phyloP scores from a whole-genome alignment of 371 early-diverging fungal species.

The Mortierella sp. region DNA sequence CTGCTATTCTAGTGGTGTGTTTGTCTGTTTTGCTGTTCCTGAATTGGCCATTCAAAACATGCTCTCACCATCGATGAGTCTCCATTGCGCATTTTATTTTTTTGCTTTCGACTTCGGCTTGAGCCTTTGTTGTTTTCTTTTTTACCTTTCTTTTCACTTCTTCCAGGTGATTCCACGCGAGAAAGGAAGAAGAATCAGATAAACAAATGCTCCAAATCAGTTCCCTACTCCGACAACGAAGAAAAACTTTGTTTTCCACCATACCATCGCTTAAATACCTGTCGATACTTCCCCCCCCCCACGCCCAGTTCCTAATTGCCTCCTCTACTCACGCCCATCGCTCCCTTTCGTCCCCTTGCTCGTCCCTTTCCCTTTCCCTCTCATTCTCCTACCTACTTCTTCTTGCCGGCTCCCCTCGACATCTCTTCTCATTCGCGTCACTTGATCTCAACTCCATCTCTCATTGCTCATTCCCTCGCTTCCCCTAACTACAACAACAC shows the following conservation, averaged over 20 bases:
- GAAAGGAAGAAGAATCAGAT: background rate
- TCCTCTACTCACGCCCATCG: conserved; percentile 3
- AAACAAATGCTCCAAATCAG: background rate
- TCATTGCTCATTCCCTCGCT: background rate
- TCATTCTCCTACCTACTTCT: background rate
- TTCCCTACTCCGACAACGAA: background rate
- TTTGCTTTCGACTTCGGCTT: background rate
- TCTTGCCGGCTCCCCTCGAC: background rate
- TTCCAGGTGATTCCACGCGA: background rate
- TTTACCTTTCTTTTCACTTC: conserved; percentile 19
- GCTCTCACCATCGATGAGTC: too few relatives aligned
- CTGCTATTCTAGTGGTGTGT: background rate
- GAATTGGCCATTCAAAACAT: background rate
- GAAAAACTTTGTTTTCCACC: background rate
- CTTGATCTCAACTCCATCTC: background rate
- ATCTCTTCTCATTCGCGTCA: background rate
- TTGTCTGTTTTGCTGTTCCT: background rate
- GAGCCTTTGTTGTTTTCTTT: background rate
- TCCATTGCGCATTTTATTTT: too few relatives aligned
- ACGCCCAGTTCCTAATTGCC: background rate
- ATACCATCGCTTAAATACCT: conserved; percentile 15
- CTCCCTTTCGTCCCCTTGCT: conserved; percentile 16
- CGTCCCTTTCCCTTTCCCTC: conserved; percentile 17
- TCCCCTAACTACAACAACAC: background rate
- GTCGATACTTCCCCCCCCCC: conserved; percentile 12